Evolutionary conservation across 1,284 basidiomycete species (phyloP).

Genomic region (Stereum hirsutum): DNA sequence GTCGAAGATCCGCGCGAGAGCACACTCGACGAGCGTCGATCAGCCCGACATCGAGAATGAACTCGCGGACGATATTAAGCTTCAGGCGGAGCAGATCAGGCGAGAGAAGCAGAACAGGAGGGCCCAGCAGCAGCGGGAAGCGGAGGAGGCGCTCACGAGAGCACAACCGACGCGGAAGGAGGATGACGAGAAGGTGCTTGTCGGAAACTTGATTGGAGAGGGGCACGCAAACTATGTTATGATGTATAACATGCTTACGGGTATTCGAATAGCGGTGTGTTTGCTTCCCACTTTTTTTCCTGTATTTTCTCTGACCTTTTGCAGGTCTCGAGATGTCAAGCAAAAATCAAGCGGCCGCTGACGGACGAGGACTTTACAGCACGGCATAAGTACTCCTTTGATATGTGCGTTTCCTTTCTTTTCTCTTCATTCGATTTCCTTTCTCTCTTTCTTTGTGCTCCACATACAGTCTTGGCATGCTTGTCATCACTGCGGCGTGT

Average conservation of each 20-base stretch:
- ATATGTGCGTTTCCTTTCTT: constrained; percentile 59
- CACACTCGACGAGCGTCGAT: constrained; percentile 14
- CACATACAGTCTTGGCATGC: too few species aligned
- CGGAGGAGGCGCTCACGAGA: constrained; percentile 13
- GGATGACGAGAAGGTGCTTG: constrained; percentile 39
- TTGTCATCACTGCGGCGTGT: too few species aligned
- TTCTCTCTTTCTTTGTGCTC: too few species aligned
- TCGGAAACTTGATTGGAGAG: constrained; percentile 94
- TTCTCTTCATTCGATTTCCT: too few species aligned
- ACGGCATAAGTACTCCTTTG: constrained; percentile 94
- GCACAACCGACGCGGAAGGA: constrained; percentile 19
- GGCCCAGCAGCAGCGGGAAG: constrained; percentile 49
- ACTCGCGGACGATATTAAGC: constrained; percentile 61
- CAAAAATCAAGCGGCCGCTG: constrained; percentile 82
- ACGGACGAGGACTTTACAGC: constrained; percentile 86
- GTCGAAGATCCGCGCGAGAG: constrained; percentile 11
- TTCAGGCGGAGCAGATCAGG: constrained; percentile 77
- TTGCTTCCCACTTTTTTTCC: constrained; percentile 14
- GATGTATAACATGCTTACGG: constrained; percentile 99
- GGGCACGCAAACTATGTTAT: constrained; percentile 97
- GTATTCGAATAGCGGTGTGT: constrained; percentile 89
- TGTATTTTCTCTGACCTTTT: background rate
- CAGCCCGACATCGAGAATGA: constrained; percentile 18
- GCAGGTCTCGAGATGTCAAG: constrained; percentile 91
- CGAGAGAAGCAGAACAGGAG: constrained; percentile 67